Percentiles rank a stretch among this genome's conserved stretches.
Evolutionary conservation across 768 basidiomycete species (phyloP).

Genomic region (Phaeotremella fagi): DNA sequence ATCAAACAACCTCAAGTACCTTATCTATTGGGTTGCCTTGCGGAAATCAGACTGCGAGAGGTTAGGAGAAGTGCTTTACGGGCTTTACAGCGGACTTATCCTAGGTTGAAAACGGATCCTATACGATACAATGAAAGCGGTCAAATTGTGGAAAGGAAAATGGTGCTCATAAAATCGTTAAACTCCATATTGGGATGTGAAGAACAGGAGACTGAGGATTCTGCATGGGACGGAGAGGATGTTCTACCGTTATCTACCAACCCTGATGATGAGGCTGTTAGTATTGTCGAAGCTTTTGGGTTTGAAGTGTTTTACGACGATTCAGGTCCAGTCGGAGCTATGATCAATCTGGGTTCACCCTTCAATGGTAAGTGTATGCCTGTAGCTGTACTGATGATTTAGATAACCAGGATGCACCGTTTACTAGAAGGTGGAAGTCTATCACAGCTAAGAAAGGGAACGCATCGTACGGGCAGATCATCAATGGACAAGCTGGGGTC

Average conservation of each 20-base stretch:
- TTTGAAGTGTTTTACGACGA: constrained; percentile 28
- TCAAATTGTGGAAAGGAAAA: constrained; percentile 37
- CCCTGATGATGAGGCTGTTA: constrained; percentile 31
- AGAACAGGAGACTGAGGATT: constrained; percentile 39
- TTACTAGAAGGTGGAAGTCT: constrained; percentile 32
- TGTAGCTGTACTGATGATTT: constrained; percentile 1
- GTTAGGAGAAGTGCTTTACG: constrained; percentile 51
- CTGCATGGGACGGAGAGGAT: constrained; percentile 36
- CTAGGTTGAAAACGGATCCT: constrained; percentile 23
- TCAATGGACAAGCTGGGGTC: constrained; percentile 42
- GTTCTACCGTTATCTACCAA: constrained; percentile 10
- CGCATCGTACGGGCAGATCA: constrained; percentile 36
- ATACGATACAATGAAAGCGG: constrained; percentile 54
- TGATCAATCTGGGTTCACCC: constrained; percentile 30
- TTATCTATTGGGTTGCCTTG: constrained; percentile 81
- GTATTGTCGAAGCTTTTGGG: constrained; percentile 25
- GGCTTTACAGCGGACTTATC: constrained; percentile 55
- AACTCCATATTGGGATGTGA: constrained; percentile 49
- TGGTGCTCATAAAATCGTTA: constrained; percentile 41
- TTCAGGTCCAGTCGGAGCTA: constrained; percentile 27
- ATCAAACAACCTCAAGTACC: constrained; percentile 67
- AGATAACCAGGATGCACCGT: constrained; percentile 37
- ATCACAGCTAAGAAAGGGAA: constrained; percentile 42
- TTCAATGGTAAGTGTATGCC: constrained; percentile 32
- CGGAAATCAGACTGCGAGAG: constrained; percentile 75